Conservation (phyloP, 805 yeast genomes). For the Teunomyces tritomae region DNA sequence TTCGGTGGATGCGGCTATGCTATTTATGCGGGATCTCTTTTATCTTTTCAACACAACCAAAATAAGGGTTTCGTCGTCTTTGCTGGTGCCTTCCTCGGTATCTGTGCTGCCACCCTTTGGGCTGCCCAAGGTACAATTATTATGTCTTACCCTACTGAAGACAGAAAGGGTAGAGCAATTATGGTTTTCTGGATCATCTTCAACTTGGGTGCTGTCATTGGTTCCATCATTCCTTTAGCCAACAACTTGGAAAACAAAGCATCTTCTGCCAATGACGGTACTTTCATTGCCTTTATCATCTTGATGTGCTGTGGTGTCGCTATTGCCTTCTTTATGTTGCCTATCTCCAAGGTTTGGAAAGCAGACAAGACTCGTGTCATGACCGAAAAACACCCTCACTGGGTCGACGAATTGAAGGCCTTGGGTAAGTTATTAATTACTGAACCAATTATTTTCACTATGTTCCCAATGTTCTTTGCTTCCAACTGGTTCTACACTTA, state of each 20-base stretch:
- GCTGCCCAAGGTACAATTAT: constrained; percentile 58
- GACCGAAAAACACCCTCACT: constrained; percentile 42
- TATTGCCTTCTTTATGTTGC: constrained; percentile 47
- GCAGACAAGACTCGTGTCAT: constrained; percentile 50
- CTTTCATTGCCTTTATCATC: constrained; percentile 53
- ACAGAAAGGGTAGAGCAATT: constrained; percentile 49
- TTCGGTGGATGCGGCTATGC: constrained; percentile 58
- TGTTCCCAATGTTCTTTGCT: constrained; percentile 62
- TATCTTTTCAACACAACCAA: constrained; percentile 44
- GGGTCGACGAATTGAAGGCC: constrained; percentile 44
- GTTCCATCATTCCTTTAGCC: constrained; percentile 54
- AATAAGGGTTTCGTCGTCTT: constrained; percentile 53
- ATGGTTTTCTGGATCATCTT: constrained; percentile 60
- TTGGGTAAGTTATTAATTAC: constrained; percentile 34
- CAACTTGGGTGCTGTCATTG: constrained; percentile 61
- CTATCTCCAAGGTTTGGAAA: constrained; percentile 48
- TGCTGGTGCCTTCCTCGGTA: constrained; percentile 56
- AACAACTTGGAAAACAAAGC: constrained; percentile 43
- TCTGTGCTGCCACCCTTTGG: constrained; percentile 57
- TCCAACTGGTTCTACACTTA: constrained; percentile 69
- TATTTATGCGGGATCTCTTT: constrained; percentile 50
- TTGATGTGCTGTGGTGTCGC: constrained; percentile 48
- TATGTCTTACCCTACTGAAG: constrained; percentile 55
- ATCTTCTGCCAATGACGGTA: constrained; percentile 42
- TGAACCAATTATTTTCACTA: constrained; percentile 45